phyloP scores from a whole-genome alignment of 1,284 basidiomycete species.

The Sporisorium graminicola region DNA sequence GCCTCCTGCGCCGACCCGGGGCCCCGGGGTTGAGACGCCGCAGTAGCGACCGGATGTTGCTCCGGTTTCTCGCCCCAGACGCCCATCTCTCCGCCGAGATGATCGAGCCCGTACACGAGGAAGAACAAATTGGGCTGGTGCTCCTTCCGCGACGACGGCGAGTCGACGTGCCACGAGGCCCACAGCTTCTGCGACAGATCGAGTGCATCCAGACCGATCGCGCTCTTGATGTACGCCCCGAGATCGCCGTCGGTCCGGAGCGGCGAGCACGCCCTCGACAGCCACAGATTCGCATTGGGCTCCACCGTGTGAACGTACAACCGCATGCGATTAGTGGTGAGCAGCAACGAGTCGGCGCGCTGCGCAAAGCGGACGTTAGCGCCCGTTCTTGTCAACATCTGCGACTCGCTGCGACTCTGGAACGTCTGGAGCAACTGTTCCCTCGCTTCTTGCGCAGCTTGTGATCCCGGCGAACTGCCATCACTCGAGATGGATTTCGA shows the following conservation, averaged over 20 bases:
- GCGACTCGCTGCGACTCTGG: conserved; percentile 35
- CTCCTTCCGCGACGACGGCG: conserved; percentile 32
- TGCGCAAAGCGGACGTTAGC: conserved; percentile 40
- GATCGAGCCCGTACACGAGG: conserved; percentile 52
- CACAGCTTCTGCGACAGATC: conserved; percentile 43
- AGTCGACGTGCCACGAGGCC: conserved; percentile 54
- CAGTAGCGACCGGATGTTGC: not conserved
- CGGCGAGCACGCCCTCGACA: conserved; percentile 49
- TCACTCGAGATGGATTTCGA: conserved; percentile 43
- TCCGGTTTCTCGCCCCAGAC: conserved; percentile 52
- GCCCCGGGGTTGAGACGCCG: not conserved
- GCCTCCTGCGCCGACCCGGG: conserved; percentile 29
- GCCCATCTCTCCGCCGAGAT: conserved; percentile 52
- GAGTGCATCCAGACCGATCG: conserved; percentile 45
- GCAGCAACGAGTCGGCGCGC: conserved; percentile 50
- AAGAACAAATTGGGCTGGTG: conserved; percentile 55
- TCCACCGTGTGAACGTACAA: conserved; percentile 54
- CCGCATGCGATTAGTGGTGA: conserved; percentile 52
- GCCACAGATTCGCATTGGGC: conserved; percentile 52
- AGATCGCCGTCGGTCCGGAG: conserved; percentile 48
- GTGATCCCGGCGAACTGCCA: conserved; percentile 21
- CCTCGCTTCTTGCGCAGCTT: conserved; percentile 14
- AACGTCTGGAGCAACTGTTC: conserved; percentile 34
- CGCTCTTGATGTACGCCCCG: conserved; percentile 48
- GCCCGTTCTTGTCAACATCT: conserved; percentile 27